phyloP scores from a whole-genome alignment of 164 flowering plant genomes.

The Vitis cinerea region DNA sequence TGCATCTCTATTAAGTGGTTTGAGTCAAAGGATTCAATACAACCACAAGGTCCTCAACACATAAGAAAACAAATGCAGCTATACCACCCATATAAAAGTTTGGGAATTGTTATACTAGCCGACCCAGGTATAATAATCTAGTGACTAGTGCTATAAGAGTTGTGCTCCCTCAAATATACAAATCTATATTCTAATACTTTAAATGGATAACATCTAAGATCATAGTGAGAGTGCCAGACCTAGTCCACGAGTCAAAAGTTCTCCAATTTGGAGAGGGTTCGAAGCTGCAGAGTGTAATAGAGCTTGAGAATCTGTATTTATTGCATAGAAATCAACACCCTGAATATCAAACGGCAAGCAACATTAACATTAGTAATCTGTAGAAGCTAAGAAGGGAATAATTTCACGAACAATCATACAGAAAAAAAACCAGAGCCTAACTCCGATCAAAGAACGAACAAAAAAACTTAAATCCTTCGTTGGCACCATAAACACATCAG shows the following conservation, averaged over 20 bases:
- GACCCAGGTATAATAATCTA: not conserved
- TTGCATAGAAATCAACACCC: constrained; percentile 97
- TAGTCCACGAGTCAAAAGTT: constrained; percentile 96
- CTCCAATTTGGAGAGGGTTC: constrained; percentile 94
- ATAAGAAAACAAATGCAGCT: too few species aligned
- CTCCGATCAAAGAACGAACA: too few species aligned
- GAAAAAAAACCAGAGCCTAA: too few species aligned
- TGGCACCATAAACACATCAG: too few species aligned
- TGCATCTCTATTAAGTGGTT: constrained; percentile 38
- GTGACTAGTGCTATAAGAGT: not conserved
- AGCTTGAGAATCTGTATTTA: constrained; percentile 94
- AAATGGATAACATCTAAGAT: too few species aligned
- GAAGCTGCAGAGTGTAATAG: constrained; percentile 78
- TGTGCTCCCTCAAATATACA: not conserved
- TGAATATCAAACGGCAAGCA: constrained; percentile 18
- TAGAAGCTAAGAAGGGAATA: not conserved
- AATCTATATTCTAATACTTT: too few species aligned
- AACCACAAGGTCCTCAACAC: too few species aligned
- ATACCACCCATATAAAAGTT: too few species aligned
- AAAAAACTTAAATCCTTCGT: too few species aligned
- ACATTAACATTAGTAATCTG: not conserved
- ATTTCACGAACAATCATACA: not conserved
- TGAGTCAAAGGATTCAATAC: constrained; percentile 11
- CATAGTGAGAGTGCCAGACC: constrained; percentile 48
- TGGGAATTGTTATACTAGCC: too few species aligned